Evolutionary conservation across 1,139 yeast genomes (phyloP).

Genomic region (Debaryomyces robertsiae): DNA sequence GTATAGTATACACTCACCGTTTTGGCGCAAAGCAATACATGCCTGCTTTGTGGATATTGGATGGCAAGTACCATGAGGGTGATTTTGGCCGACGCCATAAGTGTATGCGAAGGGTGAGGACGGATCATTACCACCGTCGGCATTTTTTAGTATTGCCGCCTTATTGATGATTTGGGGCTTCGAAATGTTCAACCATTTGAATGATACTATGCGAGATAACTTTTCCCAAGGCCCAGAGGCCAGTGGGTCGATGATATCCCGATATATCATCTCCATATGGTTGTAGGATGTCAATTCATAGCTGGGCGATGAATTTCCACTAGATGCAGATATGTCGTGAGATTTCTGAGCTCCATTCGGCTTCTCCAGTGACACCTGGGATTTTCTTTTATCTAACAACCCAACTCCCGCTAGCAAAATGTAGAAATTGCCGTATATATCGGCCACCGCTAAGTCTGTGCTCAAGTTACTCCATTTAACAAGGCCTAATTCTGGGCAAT

Average conservation of each 20-base stretch:
- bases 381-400: conserved; percentile 24
- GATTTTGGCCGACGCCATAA: conserved; percentile 61
- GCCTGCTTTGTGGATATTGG: conserved; percentile 74
- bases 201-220: conserved; percentile 44
- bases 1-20: conserved; percentile 61
- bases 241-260: conserved; percentile 33
- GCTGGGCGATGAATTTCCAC: conserved; percentile 25
- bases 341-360: conserved; percentile 6
- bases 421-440: conserved; percentile 52
- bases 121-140: conserved; percentile 13
- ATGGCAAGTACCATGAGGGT: conserved; percentile 65
- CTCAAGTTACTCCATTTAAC: conserved; percentile 54
- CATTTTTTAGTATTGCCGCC: conserved; percentile 46
- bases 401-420: conserved; percentile 51
- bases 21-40: conserved; percentile 63
- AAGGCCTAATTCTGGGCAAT: conserved; percentile 30
- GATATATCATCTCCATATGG: conserved; percentile 49
- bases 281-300: conserved; percentile 51
- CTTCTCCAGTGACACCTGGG: conserved; percentile 1
- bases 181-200: conserved; percentile 71
- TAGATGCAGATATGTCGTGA: conserved; percentile 5
- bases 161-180: conserved; percentile 59
- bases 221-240: conserved; percentile 15
- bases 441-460: conserved; percentile 57
- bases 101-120: conserved; percentile 32